Percentiles rank a stretch among this genome's conserved stretches.
Evolutionary conservation across 1,284 basidiomycete genomes (phyloP).

Genomic region (Cutaneotrichosporon cavernicola): DNA sequence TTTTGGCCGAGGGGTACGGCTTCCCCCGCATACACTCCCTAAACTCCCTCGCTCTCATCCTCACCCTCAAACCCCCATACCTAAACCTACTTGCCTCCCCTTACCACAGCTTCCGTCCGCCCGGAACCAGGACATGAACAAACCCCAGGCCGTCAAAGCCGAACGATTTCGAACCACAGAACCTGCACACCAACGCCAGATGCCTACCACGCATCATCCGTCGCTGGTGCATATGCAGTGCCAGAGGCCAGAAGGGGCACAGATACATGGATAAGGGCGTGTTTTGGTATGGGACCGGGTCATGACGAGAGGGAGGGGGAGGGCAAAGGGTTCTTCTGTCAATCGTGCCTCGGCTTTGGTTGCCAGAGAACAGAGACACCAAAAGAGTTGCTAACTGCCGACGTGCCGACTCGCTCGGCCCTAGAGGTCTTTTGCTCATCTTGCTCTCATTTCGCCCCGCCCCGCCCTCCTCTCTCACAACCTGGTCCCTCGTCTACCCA

Average conservation of each 20-base stretch:
- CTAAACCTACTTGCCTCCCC: background rate
- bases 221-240: background rate
- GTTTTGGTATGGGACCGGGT: background rate
- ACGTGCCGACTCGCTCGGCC: background rate
- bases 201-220: background rate
- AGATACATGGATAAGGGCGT: constrained; percentile 1
- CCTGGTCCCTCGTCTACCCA: background rate
- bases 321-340: background rate
- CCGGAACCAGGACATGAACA: background rate
- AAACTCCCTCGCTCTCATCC: background rate
- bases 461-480: background rate
- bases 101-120: background rate
- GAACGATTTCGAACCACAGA: background rate
- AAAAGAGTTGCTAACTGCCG: constrained; percentile 1
- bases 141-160: background rate
- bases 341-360: background rate
- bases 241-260: background rate
- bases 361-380: background rate
- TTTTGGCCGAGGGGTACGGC: background rate
- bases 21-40: too few species aligned
- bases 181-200: background rate
- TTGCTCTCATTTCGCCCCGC: background rate
- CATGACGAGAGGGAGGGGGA: background rate
- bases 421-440: background rate
- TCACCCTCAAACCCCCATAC: background rate